phyloP scores from a whole-genome alignment of 2,329 filamentous ascomycete species.

The Aspergillus glaucus region DNA sequence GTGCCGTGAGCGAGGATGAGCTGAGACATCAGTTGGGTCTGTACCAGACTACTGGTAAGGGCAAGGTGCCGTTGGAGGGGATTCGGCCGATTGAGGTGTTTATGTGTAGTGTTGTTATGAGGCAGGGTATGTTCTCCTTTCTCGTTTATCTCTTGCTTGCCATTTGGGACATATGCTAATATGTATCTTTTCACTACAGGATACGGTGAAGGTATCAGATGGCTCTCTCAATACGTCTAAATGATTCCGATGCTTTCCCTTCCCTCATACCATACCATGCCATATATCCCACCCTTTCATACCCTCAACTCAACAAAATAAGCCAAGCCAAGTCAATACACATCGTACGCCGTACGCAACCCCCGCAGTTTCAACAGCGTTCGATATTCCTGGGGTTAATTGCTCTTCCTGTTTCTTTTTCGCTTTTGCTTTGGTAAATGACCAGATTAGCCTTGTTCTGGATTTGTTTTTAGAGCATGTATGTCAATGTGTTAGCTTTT shows the following conservation, averaged over 20 bases:
- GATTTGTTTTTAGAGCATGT: no score
- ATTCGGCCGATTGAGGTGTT: slow-evolving; percentile 95
- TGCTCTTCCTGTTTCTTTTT: no score
- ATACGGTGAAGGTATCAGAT: slow-evolving; percentile 85
- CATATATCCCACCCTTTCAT: no score
- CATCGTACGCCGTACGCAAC: no score
- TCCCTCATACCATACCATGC: no score
- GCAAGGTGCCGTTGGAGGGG: slow-evolving; percentile 84
- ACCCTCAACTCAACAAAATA: neutral
- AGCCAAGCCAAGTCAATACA: no score
- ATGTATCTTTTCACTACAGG: slow-evolving; percentile 37
- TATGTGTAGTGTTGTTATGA: slow-evolving; percentile 98
- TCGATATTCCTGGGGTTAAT: no score
- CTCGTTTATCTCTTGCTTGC: neutral
- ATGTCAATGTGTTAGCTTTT: slow-evolving; percentile 1
- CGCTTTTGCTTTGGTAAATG: slow-evolving; percentile 1
- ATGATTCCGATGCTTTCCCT: slow-evolving; percentile 8
- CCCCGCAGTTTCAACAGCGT: no score
- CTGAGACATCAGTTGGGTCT: slow-evolving; percentile 84
- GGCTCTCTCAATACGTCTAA: slow-evolving; percentile 89
- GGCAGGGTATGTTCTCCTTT: slow-evolving; percentile 61
- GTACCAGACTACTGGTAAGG: slow-evolving; percentile 95
- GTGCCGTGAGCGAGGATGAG: slow-evolving; percentile 92
- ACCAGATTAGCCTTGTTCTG: no score
- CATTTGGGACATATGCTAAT: no score